A percentile compares a stretch with the other conserved stretches of the same genome.
Conservation (phyloP, 176 grass and related monocot species). For the Aegilops bicornis region DNA sequence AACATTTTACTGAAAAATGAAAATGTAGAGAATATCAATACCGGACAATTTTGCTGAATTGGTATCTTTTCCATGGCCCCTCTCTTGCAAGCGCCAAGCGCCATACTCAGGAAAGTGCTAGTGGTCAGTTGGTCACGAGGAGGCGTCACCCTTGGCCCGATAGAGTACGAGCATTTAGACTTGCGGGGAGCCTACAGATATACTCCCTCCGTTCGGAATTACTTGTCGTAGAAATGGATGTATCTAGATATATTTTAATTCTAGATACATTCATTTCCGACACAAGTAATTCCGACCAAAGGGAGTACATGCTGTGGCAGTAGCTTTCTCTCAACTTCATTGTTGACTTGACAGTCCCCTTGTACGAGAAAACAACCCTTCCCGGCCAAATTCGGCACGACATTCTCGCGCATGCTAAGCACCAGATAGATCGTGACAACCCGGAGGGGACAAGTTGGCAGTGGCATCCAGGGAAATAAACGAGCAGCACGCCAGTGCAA, state of each 20-base stretch:
- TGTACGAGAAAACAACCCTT: conserved; percentile 7
- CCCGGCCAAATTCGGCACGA: not conserved
- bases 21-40: too few relatives aligned
- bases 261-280: too few relatives aligned
- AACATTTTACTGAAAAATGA: too few relatives aligned
- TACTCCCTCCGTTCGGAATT: too few relatives aligned
- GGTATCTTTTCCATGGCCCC: not conserved
- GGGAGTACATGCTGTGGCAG: not conserved
- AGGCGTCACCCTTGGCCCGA: not conserved
- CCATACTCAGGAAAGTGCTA: not conserved
- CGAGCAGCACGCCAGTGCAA: not conserved
- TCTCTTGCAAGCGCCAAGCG: not conserved
- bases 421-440: not conserved
- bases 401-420: not conserved
- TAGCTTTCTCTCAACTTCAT: not conserved
- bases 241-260: too few relatives aligned
- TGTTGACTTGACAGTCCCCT: conserved; percentile 11
- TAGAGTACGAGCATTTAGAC: not conserved
- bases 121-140: not conserved
- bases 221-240: too few relatives aligned
- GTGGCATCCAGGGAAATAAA: not conserved
- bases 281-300: too few relatives aligned
- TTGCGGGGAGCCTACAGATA: not conserved
- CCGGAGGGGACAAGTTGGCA: not conserved
- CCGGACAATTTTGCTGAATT: not conserved